These are phyloP conservation scores for Aspergillus phoenicis DNA, from an alignment of 2,329 filamentous ascomycete genomes.

Conservation along the genomic window DNA sequence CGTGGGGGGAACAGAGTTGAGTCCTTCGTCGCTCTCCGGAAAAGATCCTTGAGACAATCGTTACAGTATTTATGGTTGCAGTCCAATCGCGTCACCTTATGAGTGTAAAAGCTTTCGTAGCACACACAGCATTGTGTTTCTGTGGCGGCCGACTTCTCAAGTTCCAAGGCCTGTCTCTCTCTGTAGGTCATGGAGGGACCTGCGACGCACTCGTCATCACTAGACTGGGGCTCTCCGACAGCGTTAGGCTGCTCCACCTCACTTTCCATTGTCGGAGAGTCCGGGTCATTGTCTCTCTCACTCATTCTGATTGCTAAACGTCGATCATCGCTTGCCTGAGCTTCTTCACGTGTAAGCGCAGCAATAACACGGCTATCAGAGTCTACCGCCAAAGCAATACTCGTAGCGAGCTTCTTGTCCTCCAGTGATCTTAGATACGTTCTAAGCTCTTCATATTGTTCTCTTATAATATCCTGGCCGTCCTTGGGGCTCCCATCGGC, in stretches of 20 bases:
- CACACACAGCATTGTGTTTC: slow-evolving; percentile 5
- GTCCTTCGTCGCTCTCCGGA: slow-evolving; percentile 4
- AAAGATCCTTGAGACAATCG: slow-evolving; percentile 5
- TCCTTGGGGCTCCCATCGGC: not conserved
- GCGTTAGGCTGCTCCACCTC: not conserved
- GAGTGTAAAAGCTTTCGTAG: not conserved
- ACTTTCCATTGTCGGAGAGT: not conserved
- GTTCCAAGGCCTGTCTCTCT: not conserved
- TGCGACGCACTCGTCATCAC: not conserved
- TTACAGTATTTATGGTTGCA: slow-evolving; percentile 7
- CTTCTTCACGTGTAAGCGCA: not conserved
- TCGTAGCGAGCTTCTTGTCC: not conserved
- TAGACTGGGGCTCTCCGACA: not conserved
- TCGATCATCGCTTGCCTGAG: not conserved
- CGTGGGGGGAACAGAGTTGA: slow-evolving; percentile 10
- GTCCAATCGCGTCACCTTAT: not conserved
- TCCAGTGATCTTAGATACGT: not conserved
- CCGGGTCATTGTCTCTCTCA: too few relatives aligned
- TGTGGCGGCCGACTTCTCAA: not conserved
- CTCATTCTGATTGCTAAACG: not conserved
- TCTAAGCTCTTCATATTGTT: not conserved
- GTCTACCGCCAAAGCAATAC: not conserved
- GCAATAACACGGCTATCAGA: not conserved
- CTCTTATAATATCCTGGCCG: not conserved
- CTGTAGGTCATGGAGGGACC: not conserved